These are phyloP conservation scores for Phytophthora syringae DNA, from an alignment of 352 stramenopile genomes.

Conservation along the genomic window DNA sequence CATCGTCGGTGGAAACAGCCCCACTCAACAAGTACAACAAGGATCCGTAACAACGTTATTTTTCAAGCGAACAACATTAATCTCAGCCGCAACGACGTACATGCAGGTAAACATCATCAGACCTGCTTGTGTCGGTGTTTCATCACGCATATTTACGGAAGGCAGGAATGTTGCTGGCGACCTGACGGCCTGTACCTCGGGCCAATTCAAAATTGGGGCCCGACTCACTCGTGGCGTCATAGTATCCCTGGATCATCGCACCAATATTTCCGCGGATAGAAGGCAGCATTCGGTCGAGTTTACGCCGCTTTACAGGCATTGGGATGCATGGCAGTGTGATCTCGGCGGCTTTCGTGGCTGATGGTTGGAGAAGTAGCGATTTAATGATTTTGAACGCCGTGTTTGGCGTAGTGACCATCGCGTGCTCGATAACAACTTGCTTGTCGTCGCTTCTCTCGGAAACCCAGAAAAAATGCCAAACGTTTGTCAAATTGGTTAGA, in stretches of 20 bases:
- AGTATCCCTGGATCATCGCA: background rate
- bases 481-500: background rate
- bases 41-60: too few species aligned
- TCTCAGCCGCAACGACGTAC: too few species aligned
- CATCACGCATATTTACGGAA: background rate
- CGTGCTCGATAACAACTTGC: background rate
- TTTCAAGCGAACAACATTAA: too few species aligned
- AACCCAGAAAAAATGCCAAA: background rate
- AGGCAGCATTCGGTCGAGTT: background rate
- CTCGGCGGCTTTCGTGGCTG: background rate
- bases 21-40: too few species aligned
- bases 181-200: background rate
- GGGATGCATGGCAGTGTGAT: background rate
- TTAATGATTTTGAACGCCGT: background rate
- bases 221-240: background rate
- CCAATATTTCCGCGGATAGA: background rate
- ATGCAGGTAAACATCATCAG: too few species aligned
- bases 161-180: background rate
- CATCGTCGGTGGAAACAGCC: slow-evolving; percentile 69
- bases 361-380: background rate
- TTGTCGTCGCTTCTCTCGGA: background rate
- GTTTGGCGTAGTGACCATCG: background rate
- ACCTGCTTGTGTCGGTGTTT: background rate
- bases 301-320: background rate
- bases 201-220: background rate